A percentile compares a stretch with the other conserved stretches of the same genome.
Evolutionary conservation across 371 early-diverging fungal genomes (phyloP).

Genomic region (Apophysomyces ossiformis): DNA sequence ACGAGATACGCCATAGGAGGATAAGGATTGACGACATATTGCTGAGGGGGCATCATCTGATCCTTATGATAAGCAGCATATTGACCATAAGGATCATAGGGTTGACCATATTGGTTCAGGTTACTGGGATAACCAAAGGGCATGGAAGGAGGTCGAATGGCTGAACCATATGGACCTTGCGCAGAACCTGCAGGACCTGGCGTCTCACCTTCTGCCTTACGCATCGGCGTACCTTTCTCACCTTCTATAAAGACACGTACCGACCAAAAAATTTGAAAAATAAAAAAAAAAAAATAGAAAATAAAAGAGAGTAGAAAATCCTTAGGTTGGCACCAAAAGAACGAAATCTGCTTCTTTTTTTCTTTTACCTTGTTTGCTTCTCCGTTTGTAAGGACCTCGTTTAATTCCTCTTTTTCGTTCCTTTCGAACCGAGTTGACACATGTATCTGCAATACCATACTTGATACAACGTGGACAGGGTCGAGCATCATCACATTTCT

Average conservation of each 20-base stretch:
- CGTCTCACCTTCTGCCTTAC: conserved; percentile 22
- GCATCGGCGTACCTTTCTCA: conserved; percentile 21
- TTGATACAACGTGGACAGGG: conserved; percentile 88
- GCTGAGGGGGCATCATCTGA: conserved; percentile 41
- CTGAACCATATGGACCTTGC: conserved; percentile 18
- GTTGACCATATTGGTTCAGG: conserved; percentile 52
- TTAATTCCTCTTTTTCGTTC: conserved; percentile 85
- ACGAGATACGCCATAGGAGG: conserved; percentile 49
- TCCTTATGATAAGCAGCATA: conserved; percentile 40
- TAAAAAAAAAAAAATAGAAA: too few species aligned
- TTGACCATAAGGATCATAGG: conserved; percentile 44
- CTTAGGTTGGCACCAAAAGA: neutral
- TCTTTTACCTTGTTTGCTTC: conserved; percentile 41
- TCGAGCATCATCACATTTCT: conserved; percentile 89
- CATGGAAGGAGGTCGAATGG: conserved; percentile 24
- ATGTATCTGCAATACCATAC: conserved; percentile 72
- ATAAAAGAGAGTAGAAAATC: too few species aligned
- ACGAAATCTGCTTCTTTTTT: neutral
- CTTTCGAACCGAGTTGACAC: conserved; percentile 83
- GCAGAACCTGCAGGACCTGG: conserved; percentile 25
- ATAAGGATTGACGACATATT: conserved; percentile 49
- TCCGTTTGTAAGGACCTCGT: conserved; percentile 81
- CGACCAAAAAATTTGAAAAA: conserved; percentile 7
- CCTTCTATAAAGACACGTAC: conserved; percentile 14
- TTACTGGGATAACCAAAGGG: conserved; percentile 51